Evolutionary conservation across 1,284 basidiomycete species (phyloP).

Genomic region (Papiliotrema terrestris): DNA sequence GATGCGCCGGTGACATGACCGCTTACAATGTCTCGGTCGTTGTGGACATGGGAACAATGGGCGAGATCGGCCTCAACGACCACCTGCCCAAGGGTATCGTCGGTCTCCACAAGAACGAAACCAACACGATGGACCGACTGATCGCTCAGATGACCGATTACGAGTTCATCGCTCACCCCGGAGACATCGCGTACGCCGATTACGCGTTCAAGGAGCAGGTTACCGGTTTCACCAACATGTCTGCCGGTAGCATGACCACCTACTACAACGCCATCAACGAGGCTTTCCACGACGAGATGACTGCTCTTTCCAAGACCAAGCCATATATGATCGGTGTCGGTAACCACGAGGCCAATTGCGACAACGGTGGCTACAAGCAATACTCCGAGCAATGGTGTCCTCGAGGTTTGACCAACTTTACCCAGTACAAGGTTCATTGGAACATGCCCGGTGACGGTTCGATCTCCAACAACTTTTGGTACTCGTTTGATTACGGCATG

Average conservation of each 20-base stretch:
- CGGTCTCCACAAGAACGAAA: constrained; percentile 12
- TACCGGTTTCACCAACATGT: constrained; percentile 8
- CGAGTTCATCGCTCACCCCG: constrained; percentile 17
- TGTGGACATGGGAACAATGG: constrained; percentile 26
- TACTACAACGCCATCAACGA: constrained; percentile 7
- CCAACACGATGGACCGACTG: constrained; percentile 26
- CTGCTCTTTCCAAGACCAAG: constrained; percentile 17
- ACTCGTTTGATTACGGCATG: constrained; percentile 25
- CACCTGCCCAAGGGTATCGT: constrained; percentile 6
- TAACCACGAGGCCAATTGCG: constrained; percentile 31
- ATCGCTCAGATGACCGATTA: constrained; percentile 12
- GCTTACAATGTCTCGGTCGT: constrained; percentile 14
- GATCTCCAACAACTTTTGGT: constrained; percentile 36
- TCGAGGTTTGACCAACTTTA: constrained; percentile 28
- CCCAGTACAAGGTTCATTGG: constrained; percentile 33
- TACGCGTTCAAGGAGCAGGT: constrained; percentile 4
- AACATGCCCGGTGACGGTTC: constrained; percentile 29
- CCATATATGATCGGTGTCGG: constrained; percentile 32
- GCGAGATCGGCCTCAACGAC: constrained; percentile 19
- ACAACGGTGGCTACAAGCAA: constrained; percentile 21
- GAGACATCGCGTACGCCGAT: constrained; percentile 14
- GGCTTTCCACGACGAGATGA: constrained; percentile 13
- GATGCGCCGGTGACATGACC: constrained; percentile 16
- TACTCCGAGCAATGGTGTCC: constrained; percentile 25
- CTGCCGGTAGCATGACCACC: neutral